Base-by-base conservation (phyloP, 768 basidiomycete genomes). In the Kwoniella europaea region DNA sequence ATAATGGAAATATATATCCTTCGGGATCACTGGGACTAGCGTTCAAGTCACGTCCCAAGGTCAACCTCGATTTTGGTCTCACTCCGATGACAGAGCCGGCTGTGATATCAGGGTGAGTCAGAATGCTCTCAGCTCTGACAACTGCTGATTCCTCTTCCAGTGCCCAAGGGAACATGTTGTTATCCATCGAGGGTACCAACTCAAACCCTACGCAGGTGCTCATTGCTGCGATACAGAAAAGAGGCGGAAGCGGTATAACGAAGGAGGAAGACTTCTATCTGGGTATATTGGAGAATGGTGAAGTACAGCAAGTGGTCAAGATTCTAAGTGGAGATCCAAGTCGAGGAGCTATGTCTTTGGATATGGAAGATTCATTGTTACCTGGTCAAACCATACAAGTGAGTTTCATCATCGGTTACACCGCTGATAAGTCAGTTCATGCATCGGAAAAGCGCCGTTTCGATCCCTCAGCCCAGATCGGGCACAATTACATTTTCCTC, bases 231-330 rank as follows among this genome's bases (percentile, higher is more conserved):
- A 78, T 84, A n/a, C 80, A 81, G 63, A 53, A 67, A 63, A 55
- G 73, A 27, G 67, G 77, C 65, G 62, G 71, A 52, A 65, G 54
- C 53, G 69, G 71, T 44, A 52, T 74, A 18, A 75, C 67, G 22
- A 84, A 84, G 63, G 83, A 84, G 16, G 81, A 84, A 64, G 81
- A 81, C n/a, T 84, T 82, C 64, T 82, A 75, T 63, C 67, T 84
- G 12, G 79, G 74, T 3, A 52, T 84, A 22, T 58, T 79, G 20
- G 67, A 67, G 15, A 27, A 43, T 35, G 65, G 62, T 10, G 15
- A 42, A 6, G 59, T 76, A 15, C 56, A 69, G 12, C 61, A 73
- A 59, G 76, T 79, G 35, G 76, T 82, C 18, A 81, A 78, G 72
- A 82, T 84, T 62, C 64, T 82, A 27, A 77, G 76, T 58, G 83